Percentiles rank a stretch among this genome's conserved stretches.
Conservation (phyloP, 1,284 basidiomycete species). For the Ganoderma lingzhi region DNA sequence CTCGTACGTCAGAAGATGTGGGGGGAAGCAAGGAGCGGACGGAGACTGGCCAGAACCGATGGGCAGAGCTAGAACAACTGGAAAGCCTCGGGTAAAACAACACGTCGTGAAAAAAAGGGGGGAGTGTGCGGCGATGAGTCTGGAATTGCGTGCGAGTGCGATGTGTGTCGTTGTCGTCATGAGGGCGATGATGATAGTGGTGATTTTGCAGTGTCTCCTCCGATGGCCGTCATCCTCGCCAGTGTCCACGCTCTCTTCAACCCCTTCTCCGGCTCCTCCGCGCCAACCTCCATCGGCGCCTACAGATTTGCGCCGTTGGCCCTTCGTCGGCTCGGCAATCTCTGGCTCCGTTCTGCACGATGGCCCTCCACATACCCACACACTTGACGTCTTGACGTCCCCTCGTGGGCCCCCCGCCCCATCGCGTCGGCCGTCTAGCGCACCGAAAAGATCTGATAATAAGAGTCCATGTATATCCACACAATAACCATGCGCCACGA, state of each 20-base stretch:
- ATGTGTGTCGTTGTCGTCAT: conserved; percentile 18
- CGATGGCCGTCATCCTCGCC: conserved; percentile 13
- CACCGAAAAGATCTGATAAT: conserved; percentile 26
- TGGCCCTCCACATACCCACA: conserved; percentile 24
- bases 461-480: conserved; percentile 33
- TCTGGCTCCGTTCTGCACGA: conserved; percentile 12
- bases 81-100: conserved; percentile 32
- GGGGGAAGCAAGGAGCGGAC: conserved; percentile 17
- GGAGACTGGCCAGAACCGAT: conserved; percentile 11
- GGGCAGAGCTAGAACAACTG: conserved; percentile 13
- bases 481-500: conserved; percentile 29
- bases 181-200: conserved; percentile 14
- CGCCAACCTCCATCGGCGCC: not conserved
- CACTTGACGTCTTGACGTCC: conserved; percentile 27
- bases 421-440: conserved; percentile 22
- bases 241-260: not conserved
- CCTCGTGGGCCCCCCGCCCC: conserved; percentile 24
- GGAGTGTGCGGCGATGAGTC: conserved; percentile 34
- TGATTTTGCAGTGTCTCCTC: conserved; percentile 30
- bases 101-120: conserved; percentile 26
- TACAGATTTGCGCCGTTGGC: not conserved
- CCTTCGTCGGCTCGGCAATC: conserved; percentile 8
- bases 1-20: not conserved
- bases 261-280: not conserved
- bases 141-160: conserved; percentile 33